These are phyloP conservation scores for Lactuca saligna DNA, from an alignment of 129 eudicot genomes.

Conservation along the genomic window DNA sequence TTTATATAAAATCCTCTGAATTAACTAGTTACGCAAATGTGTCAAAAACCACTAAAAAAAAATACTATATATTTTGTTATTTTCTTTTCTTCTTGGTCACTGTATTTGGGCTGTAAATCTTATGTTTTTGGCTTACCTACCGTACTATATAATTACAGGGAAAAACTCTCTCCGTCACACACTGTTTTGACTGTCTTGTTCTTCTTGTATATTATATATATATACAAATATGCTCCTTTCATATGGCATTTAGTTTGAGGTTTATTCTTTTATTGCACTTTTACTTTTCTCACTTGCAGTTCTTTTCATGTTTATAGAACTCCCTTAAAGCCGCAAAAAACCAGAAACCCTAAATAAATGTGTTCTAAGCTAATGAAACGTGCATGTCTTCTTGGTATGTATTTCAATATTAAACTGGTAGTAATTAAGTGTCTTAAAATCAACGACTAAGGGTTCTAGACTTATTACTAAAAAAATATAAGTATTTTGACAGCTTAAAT, in stretches of 20 bases:
- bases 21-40: too few species aligned
- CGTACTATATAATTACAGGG: neutral
- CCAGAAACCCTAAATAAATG: neutral
- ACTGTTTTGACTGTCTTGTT: neutral
- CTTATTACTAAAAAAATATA: neutral
- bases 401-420: too few species aligned
- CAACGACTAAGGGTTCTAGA: neutral
- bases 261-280: neutral
- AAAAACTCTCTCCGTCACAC: neutral
- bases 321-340: neutral
- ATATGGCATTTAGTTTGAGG: neutral
- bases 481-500: neutral
- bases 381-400: neutral
- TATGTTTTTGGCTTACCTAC: neutral
- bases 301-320: neutral
- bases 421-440: neutral
- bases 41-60: neutral
- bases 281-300: neutral
- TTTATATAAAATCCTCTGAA: neutral
- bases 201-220: neutral
- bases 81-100: neutral
- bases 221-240: neutral
- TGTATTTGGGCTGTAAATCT: neutral
- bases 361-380: neutral
- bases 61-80: neutral